Evolutionary conservation across 768 basidiomycete species (phyloP).

Genomic region (Auriscalpium vulgare): DNA sequence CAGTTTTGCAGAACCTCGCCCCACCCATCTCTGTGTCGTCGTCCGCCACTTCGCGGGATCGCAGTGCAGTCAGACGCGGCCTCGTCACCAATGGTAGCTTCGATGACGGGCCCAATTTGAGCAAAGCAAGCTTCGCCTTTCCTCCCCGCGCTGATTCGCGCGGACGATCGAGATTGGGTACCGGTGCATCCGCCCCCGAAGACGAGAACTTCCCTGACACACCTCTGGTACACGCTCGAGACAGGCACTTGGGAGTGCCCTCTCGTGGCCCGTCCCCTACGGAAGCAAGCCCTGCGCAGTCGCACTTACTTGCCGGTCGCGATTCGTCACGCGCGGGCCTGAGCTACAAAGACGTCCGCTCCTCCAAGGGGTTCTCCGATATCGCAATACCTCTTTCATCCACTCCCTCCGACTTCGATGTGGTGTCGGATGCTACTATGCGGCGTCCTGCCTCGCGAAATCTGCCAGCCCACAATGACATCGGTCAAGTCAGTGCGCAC

Average conservation of each 20-base stretch:
- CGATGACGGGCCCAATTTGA: conserved; percentile 37
- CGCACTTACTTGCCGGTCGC: background rate
- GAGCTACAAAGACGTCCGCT: background rate
- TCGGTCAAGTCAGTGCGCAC: background rate
- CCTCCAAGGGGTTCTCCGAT: background rate
- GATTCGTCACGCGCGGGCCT: background rate
- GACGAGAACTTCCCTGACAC: background rate
- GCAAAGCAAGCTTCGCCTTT: conserved; percentile 46
- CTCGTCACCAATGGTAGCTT: conserved; percentile 22
- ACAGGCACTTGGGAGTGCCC: background rate
- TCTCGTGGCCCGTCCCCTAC: background rate
- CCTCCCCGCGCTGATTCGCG: conserved; percentile 31
- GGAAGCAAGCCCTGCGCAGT: background rate
- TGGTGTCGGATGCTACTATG: background rate
- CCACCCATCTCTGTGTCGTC: conserved; percentile 18
- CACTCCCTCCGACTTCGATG: background rate
- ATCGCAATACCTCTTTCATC: conserved; percentile 1
- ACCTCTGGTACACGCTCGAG: background rate
- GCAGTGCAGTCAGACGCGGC: conserved; percentile 24
- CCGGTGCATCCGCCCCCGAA: background rate
- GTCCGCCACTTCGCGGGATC: conserved; percentile 28
- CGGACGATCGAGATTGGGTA: conserved; percentile 1
- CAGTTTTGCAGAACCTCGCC: conserved; percentile 1
- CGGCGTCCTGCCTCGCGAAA: conserved; percentile 5
- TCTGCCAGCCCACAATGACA: conserved; percentile 5